Evolutionary conservation across 345 rosid species (phyloP), one percentile per base, ranked within the genome.

Genomic region (Cochlearia excelsa): DNA sequence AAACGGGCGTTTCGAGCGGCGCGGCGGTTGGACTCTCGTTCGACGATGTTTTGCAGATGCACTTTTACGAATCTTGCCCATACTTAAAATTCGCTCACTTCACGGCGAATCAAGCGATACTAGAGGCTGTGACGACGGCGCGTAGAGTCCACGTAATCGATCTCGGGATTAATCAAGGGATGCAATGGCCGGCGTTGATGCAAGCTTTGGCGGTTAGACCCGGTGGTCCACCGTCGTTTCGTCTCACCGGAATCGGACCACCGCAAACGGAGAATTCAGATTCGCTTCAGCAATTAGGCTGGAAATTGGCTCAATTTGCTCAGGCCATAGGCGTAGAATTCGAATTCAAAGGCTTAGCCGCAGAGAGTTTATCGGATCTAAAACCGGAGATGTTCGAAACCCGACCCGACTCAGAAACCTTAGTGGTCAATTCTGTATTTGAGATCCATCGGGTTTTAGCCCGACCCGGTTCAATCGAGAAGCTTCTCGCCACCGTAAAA

Each of bases 141-240:
- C 85, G 82, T 74, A 69, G 81, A 43, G 94, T 89, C 40, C 97
- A 89, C 83, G 89, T 89, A 11, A 75, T 89, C 3, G 95, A 89
- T 68, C 73, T 89, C 59, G 82, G 82, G 74, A 62, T 89, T 69
- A 86, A 78, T 83, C 94, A 89, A 74, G 97, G 97, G 46, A 57
- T 86, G 49, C 95, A 89, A 63, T 89, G 97, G 97, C 95, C 95
- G 33, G 89, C 95, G 26, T 70, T 89, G n/a, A 88, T 88, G 57
- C 96, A 88, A 65, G 97, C 97, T 2, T 71, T 89, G 33, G 97
- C 97, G 4, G 65, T 86, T 7, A 85, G 91, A 38, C 78, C 84
- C 3, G 86, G 89, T 7, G 94, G 94, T 1, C 97, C 97, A 3
- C 97, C 94, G 4, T 30, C 59, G 2, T 75, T 89, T 46, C 81